These are phyloP conservation scores for Flammula alnicola DNA, from an alignment of 1,284 basidiomycete species.

Conservation along the genomic window DNA sequence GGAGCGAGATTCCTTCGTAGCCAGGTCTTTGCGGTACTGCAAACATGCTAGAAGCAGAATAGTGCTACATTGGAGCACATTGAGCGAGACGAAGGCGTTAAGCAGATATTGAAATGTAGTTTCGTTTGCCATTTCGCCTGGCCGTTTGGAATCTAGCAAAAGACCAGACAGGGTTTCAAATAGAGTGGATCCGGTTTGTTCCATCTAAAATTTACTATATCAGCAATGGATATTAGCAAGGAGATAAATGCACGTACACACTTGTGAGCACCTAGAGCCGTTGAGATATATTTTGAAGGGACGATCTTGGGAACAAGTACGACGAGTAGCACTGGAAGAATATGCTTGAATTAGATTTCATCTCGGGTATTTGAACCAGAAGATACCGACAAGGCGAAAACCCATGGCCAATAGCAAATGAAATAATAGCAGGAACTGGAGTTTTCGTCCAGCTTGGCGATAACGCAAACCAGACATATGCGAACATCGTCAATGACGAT, in stretches of 20 bases:
- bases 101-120: constrained; percentile 57
- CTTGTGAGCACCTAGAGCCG: constrained; percentile 81
- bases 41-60: constrained; percentile 54
- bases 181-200: constrained; percentile 73
- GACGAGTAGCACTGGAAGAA: constrained; percentile 64
- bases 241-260: constrained; percentile 51
- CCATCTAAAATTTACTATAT: constrained; percentile 50
- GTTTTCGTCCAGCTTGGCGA: constrained; percentile 60
- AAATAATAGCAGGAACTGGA: constrained; percentile 64
- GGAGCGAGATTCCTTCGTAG: constrained; percentile 2
- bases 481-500: constrained; percentile 64
- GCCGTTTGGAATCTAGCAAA: constrained; percentile 53
- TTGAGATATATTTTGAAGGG: constrained; percentile 72
- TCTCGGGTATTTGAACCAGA: background rate
- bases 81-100: constrained; percentile 61
- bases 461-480: constrained; percentile 69
- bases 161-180: constrained; percentile 74
- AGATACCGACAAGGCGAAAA: constrained; percentile 65
- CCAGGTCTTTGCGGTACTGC: constrained; percentile 23
- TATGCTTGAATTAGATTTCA: constrained; percentile 7
- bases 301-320: constrained; percentile 78
- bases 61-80: constrained; percentile 60
- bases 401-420: constrained; percentile 73
- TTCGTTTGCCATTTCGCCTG: constrained; percentile 27
- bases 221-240: constrained; percentile 6